phyloP scores from a whole-genome alignment of 1,139 yeast species.

The Starmera stellimalicola region DNA sequence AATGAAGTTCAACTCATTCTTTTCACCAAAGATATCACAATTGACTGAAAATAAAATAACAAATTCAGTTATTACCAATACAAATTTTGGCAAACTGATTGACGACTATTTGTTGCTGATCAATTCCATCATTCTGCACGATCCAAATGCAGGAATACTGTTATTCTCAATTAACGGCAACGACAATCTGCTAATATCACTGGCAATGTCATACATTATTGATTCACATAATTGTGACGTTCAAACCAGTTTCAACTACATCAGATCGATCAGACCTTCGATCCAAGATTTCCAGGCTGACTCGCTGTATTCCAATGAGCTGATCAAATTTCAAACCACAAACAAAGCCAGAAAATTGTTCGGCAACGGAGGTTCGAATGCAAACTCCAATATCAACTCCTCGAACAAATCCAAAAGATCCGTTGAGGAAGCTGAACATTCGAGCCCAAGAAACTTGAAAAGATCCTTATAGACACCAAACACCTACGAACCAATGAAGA shows the following conservation, averaged over 20 bases:
- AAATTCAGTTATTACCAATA: conserved; percentile 17
- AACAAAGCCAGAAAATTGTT: conserved; percentile 14
- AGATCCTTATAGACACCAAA: conserved; percentile 9
- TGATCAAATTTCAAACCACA: conserved; percentile 12
- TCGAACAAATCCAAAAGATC: conserved; percentile 15
- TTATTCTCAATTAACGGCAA: conserved; percentile 19
- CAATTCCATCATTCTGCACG: conserved; percentile 12
- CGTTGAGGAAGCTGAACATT: conserved; percentile 14
- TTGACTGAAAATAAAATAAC: conserved; percentile 14
- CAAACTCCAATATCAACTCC: not conserved
- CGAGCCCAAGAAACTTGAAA: conserved; percentile 16
- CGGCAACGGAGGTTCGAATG: too few relatives aligned
- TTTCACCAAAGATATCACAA: conserved; percentile 11
- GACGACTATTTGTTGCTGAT: conserved; percentile 13
- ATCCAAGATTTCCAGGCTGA: conserved; percentile 13
- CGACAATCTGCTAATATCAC: conserved; percentile 15
- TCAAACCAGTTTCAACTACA: conserved; percentile 12
- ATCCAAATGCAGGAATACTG: conserved; percentile 17
- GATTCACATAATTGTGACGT: conserved; percentile 17
- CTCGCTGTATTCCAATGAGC: conserved; percentile 15
- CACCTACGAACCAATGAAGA: not conserved
- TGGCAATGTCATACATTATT: conserved; percentile 15
- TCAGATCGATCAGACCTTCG: conserved; percentile 18
- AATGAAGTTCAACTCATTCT: conserved; percentile 17
- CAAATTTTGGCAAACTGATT: conserved; percentile 15